Percentiles rank a stretch among this genome's conserved stretches.
Evolutionary conservation across 1,139 yeast genomes (phyloP).

Genomic region (Eremothecium sinecaudum): DNA sequence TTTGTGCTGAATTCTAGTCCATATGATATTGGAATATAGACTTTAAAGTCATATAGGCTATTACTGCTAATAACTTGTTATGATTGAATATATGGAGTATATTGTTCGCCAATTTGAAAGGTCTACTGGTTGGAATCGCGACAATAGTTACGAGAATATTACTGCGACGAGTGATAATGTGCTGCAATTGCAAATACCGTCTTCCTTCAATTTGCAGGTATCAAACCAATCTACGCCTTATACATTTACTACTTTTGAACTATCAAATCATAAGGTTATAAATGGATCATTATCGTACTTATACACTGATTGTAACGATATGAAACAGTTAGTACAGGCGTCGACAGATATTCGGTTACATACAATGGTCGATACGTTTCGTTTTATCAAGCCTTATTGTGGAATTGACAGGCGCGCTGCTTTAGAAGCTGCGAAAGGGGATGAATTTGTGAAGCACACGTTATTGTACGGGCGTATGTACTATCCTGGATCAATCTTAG

Average conservation of each 20-base stretch:
- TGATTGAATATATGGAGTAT: constrained; percentile 83
- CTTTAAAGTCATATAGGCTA: too few species aligned
- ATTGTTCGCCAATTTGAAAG: constrained; percentile 61
- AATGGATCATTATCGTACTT: constrained; percentile 81
- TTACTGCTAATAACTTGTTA: too few species aligned
- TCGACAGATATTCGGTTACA: constrained; percentile 53
- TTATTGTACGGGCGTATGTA: constrained; percentile 76
- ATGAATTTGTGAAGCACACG: constrained; percentile 20
- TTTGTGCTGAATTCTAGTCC: too few species aligned
- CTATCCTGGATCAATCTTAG: constrained; percentile 79
- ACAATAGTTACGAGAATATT: constrained; percentile 64
- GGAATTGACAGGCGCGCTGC: neutral
- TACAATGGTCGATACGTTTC: constrained; percentile 71
- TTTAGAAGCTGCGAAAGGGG: neutral
- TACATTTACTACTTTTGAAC: constrained; percentile 67
- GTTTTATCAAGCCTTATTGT: constrained; percentile 44
- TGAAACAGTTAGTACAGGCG: constrained; percentile 40
- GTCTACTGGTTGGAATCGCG: constrained; percentile 67
- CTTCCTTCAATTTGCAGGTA: constrained; percentile 55
- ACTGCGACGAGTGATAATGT: constrained; percentile 57
- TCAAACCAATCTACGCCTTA: constrained; percentile 63
- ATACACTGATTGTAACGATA: constrained; percentile 51
- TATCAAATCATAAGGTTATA: constrained; percentile 58
- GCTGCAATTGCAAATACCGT: constrained; percentile 67
- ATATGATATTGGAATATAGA: too few species aligned